phyloP scores from a whole-genome alignment of 768 basidiomycete species.

The Podaxis sp. region DNA sequence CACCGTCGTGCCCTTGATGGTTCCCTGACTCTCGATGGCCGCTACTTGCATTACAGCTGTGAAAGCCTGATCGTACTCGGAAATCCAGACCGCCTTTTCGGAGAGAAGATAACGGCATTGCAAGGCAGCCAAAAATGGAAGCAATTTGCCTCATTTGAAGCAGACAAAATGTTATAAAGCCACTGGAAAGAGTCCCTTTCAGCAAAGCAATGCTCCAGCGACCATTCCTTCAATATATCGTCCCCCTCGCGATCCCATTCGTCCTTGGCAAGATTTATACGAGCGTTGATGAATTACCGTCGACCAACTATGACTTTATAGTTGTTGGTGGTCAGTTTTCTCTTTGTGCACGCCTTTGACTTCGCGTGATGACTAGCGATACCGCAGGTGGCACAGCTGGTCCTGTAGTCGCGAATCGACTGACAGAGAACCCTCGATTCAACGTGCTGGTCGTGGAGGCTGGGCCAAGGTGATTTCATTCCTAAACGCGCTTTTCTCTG shows the following conservation, averaged over 20 bases:
- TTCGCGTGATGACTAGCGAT: neutral
- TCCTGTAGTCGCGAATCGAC: constrained; percentile 51
- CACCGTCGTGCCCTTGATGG: neutral
- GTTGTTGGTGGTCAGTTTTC: constrained; percentile 27
- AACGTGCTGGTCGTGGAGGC: constrained; percentile 55
- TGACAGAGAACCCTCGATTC: constrained; percentile 47
- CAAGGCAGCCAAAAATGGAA: neutral
- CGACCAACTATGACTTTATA: constrained; percentile 17
- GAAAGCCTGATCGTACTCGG: neutral
- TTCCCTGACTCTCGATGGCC: neutral
- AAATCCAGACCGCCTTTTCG: neutral
- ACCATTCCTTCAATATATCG: neutral
- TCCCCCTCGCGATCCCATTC: neutral
- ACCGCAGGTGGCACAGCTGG: constrained; percentile 50
- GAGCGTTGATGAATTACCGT: neutral
- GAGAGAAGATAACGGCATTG: neutral
- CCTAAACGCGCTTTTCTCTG: neutral
- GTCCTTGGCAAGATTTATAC: neutral
- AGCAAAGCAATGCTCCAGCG: neutral
- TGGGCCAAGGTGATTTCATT: constrained; percentile 46
- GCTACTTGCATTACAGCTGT: neutral
- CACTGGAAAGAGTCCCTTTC: neutral
- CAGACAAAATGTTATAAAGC: neutral
- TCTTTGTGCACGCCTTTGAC: neutral
- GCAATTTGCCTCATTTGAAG: neutral